phyloP scores from a whole-genome alignment of 441 rosid species.

The Hura crepitans region DNA sequence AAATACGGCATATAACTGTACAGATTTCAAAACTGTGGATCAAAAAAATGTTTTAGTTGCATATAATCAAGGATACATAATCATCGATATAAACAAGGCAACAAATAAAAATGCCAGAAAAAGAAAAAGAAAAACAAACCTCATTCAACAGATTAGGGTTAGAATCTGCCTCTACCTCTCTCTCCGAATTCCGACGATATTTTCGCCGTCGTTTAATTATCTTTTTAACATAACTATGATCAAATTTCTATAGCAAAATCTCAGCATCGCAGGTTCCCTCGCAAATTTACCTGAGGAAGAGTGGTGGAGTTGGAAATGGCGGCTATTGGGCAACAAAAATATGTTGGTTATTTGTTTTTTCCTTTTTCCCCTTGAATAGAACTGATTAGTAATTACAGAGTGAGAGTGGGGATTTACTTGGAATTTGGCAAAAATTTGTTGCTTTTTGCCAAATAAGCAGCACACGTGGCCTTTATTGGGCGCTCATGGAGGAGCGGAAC shows the following conservation, averaged over 20 bases:
- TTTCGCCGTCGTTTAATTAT: not conserved
- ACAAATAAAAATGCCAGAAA: too few species aligned
- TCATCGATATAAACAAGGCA: not conserved
- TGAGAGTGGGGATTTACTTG: not conserved
- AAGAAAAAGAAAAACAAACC: conserved; percentile 3
- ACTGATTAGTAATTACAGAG: not conserved
- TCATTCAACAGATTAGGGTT: conserved; percentile 20
- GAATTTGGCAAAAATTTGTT: not conserved
- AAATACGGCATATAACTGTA: too few species aligned
- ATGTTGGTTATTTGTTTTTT: not conserved
- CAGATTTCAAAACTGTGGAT: not conserved
- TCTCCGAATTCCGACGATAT: not conserved
- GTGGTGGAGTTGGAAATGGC: not conserved
- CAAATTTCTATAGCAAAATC: not conserved
- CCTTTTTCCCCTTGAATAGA: not conserved
- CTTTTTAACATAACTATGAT: not conserved
- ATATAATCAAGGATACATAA: not conserved
- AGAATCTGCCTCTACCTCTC: too few species aligned
- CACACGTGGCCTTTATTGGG: too few species aligned
- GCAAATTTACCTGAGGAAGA: not conserved
- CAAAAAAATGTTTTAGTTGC: not conserved
- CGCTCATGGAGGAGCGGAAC: too few species aligned
- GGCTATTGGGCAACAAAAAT: not conserved
- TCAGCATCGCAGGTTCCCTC: not conserved
- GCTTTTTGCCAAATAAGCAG: conserved; percentile 3